Evolutionary conservation across 1,284 basidiomycete genomes (phyloP).

Genomic region (Trametes versicolor): DNA sequence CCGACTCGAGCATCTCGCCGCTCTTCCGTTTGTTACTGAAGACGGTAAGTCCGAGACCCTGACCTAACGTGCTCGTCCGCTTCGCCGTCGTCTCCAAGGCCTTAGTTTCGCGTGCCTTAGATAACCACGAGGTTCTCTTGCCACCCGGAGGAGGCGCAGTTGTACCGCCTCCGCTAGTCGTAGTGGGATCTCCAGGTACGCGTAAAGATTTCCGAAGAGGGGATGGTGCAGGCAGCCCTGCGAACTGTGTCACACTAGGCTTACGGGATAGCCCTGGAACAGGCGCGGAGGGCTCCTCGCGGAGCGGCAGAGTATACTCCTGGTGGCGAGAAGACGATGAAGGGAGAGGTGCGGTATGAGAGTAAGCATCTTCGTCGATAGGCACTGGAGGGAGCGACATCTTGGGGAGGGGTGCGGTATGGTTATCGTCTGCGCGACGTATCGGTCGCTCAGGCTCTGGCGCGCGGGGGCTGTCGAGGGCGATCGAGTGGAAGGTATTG

Average conservation of each 20-base stretch:
- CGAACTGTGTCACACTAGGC: constrained; percentile 53
- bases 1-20: constrained; percentile 55
- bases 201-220: constrained; percentile 75
- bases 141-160: constrained; percentile 53
- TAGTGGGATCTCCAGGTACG: constrained; percentile 55
- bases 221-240: constrained; percentile 69
- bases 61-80: constrained; percentile 46
- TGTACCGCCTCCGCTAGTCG: constrained; percentile 50
- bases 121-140: constrained; percentile 82
- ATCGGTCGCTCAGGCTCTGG: constrained; percentile 13
- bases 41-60: constrained; percentile 11
- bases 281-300: constrained; percentile 36
- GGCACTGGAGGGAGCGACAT: constrained; percentile 27
- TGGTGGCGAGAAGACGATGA: constrained; percentile 24
- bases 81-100: constrained; percentile 65
- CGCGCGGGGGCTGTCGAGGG: constrained; percentile 45
- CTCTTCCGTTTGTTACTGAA: constrained; percentile 70
- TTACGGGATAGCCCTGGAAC: constrained; percentile 44
- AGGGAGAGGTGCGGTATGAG: constrained; percentile 46
- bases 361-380: constrained; percentile 26
- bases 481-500: constrained; percentile 51
- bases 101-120: constrained; percentile 78
- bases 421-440: constrained; percentile 20
- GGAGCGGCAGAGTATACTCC: constrained; percentile 42
- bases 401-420: constrained; percentile 33